Evolutionary conservation across 208 protist genomes (phyloP), one percentile per base, ranked within the genome.

Genomic region (Leishmania turanica): DNA sequence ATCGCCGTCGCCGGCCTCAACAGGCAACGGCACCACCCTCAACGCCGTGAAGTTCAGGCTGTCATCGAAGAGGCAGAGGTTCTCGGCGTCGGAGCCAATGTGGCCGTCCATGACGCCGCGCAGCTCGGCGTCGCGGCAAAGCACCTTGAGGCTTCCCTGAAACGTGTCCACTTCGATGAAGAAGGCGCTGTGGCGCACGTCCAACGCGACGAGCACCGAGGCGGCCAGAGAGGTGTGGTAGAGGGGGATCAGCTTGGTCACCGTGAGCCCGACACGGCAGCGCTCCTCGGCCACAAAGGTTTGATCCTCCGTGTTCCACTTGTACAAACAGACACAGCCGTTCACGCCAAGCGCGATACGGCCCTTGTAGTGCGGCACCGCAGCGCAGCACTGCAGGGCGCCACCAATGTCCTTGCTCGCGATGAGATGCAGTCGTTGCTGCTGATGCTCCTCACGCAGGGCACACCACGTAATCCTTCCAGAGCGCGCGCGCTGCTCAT

Each of bases 261-360:
- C 56, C 24, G 90, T 92, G 5, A 92, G 79, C 13, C 91, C 94
- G 56, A 96, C 75, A 51, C 87, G 83, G 56, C 87, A 87, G 34
- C 86, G 87, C 75, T 96, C 93, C 79, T 96, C 90, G n/a, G 85
- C 80, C 0, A 96, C 82, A 78, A 97, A 96, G 8, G 85, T 95
- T 62, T 75, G 62, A 42, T 96, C 92, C 54, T 80, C 87, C 13
- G 84, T 34, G 69, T 86, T 92, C 92, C 93, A 97, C 66, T 83
- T 85, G 82, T 91, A 96, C 1, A 94, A 54, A 40, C 84, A 77
- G 17, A 97, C 85, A 80, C 92, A 90, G 1, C 94, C 94, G 82
- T 89, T 94, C 19, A 97, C 88, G 47, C 92, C 94, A 27, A 97
- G 81, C 51, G 91, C 92, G 54, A 97, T 91, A 65, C 91, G 81